phyloP scores from a whole-genome alignment of 2,329 filamentous ascomycete genomes.

The Colletotrichum sp. region DNA sequence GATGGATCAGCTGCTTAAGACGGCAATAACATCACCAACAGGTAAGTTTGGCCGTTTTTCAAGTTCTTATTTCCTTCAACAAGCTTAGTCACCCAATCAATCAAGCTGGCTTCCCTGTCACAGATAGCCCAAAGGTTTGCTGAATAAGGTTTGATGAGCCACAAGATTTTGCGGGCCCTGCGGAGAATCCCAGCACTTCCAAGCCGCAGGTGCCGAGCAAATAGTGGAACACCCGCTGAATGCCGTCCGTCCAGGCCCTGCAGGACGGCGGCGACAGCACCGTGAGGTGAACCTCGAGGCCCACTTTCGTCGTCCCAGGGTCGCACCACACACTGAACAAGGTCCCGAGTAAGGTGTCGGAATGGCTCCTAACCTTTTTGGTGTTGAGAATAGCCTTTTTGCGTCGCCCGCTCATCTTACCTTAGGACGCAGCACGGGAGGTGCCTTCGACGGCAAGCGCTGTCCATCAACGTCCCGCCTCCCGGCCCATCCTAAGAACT shows the following conservation, averaged over 20 bases:
- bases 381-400: neutral
- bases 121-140: neutral
- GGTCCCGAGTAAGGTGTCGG: neutral
- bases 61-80: neutral
- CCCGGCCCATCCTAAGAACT: neutral
- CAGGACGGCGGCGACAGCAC: neutral
- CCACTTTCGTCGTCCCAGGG: neutral
- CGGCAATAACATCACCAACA: neutral
- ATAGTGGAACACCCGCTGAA: neutral
- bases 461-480: neutral
- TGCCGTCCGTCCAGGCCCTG: neutral
- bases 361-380: neutral
- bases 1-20: neutral
- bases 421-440: neutral
- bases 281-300: neutral
- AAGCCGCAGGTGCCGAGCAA: slow-evolving; percentile 8
- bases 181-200: neutral
- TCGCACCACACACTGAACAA: neutral
- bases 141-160: slow-evolving; percentile 20
- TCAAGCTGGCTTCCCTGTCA: neutral
- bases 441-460: neutral
- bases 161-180: neutral
- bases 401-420: neutral
- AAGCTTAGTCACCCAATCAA: neutral
- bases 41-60: neutral